A percentile compares a stretch with the other conserved stretches of the same genome.
Conservation (phyloP, 2,329 filamentous ascomycete genomes). For the Penicillium sp. region DNA sequence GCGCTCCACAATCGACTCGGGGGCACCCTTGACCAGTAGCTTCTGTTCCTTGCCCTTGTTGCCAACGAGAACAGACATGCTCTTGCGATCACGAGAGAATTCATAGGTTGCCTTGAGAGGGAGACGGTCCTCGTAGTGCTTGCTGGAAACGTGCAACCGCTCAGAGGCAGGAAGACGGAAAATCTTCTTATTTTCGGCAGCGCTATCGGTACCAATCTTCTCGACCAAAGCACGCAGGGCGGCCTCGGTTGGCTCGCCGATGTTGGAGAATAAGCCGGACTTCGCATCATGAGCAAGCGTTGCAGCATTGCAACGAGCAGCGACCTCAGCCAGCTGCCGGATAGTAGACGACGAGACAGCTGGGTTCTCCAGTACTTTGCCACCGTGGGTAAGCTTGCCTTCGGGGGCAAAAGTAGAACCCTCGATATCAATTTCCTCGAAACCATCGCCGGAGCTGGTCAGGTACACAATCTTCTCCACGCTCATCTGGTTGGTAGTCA, state of each 20-base stretch:
- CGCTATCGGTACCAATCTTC: constrained; percentile 83
- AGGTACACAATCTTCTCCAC: constrained; percentile 90
- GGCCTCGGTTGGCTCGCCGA: constrained; percentile 94
- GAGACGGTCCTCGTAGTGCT: constrained; percentile 74
- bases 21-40: constrained; percentile 92
- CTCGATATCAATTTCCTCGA: constrained; percentile 85
- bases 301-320: constrained; percentile 83
- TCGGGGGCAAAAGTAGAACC: constrained; percentile 88
- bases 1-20: constrained; percentile 88
- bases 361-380: constrained; percentile 66
- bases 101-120: constrained; percentile 84
- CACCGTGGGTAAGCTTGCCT: constrained; percentile 67
- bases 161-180: constrained; percentile 52
- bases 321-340: constrained; percentile 68
- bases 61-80: constrained; percentile 93
- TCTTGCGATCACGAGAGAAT: constrained; percentile 96
- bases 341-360: constrained; percentile 72
- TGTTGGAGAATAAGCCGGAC: constrained; percentile 69
- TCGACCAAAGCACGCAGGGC: constrained; percentile 86
- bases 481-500: constrained; percentile 99
- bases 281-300: constrained; percentile 77
- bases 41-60: constrained; percentile 67
- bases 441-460: constrained; percentile 65
- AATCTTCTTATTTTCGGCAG: constrained; percentile 54
- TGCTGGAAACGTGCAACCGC: constrained; percentile 76